Percentiles rank a stretch among this genome's conserved stretches.
Evolutionary conservation across 2,329 filamentous ascomycete genomes (phyloP).

Genomic region (Penicillium sp.): DNA sequence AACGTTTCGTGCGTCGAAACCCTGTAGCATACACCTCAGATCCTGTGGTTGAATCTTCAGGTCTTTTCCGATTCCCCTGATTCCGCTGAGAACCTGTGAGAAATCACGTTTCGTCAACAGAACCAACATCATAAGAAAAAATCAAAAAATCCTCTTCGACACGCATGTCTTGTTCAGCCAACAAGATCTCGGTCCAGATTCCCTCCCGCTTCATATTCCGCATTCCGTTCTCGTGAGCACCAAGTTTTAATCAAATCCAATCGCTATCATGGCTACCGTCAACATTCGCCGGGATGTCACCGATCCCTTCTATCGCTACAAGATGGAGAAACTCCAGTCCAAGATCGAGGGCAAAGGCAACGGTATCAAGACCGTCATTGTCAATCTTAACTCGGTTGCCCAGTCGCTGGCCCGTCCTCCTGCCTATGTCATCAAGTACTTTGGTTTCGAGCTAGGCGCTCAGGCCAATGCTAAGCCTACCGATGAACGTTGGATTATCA

Average conservation of each 20-base stretch:
- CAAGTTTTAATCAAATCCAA: constrained; percentile 25
- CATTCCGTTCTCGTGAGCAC: constrained; percentile 32
- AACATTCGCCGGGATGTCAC: constrained; percentile 98
- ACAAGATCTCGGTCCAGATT: constrained; percentile 46
- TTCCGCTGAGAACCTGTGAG: constrained; percentile 26
- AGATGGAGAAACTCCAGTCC: constrained; percentile 98
- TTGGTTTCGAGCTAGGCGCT: constrained; percentile 96
- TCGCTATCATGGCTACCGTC: constrained; percentile 87
- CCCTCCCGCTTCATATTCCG: constrained; percentile 34
- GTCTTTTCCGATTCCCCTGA: constrained; percentile 25
- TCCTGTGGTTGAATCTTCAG: constrained; percentile 77
- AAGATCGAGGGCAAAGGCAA: constrained; percentile 99
- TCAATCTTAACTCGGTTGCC: constrained; percentile 93
- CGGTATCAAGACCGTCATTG: constrained; percentile 98
- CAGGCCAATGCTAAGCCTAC: constrained; percentile 97
- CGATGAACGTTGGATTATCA: constrained; percentile 99
- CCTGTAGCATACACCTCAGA: constrained; percentile 83
- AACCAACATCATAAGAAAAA: constrained; percentile 15
- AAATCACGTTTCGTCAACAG: constrained; percentile 36
- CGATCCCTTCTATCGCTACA: constrained; percentile 99
- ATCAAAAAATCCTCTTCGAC: constrained; percentile 25
- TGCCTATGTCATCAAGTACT: constrained; percentile 98
- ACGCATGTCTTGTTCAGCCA: constrained; percentile 61
- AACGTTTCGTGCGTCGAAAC: constrained; percentile 93
- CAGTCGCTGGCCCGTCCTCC: constrained; percentile 88